Evolutionary conservation across 805 yeast genomes (phyloP).

Genomic region (Cyberlindnera xishuangbannaensis): DNA sequence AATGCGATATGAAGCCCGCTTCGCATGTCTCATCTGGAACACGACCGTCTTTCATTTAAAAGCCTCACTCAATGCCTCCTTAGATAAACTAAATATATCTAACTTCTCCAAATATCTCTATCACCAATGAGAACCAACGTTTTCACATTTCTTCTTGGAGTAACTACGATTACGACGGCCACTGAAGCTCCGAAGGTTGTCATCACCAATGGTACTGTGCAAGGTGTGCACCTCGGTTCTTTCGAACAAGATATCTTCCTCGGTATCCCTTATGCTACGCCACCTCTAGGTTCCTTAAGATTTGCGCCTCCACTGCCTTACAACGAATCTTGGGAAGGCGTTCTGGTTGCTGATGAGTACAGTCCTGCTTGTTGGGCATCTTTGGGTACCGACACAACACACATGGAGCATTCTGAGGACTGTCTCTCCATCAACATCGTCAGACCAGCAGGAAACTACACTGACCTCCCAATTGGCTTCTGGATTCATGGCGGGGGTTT

Average conservation of each 20-base stretch:
- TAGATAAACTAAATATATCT: background rate
- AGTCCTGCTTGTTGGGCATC: constrained; percentile 22
- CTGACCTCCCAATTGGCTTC: constrained; percentile 26
- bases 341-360: constrained; percentile 16
- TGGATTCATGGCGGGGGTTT: constrained; percentile 35
- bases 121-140: background rate
- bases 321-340: constrained; percentile 14
- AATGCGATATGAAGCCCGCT: no score
- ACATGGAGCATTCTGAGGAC: constrained; percentile 23
- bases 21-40: no score
- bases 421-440: constrained; percentile 27
- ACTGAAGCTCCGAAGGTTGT: constrained; percentile 5
- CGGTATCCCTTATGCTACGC: constrained; percentile 27
- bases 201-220: constrained; percentile 12
- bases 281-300: constrained; percentile 24
- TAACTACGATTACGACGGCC: background rate
- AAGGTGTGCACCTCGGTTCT: constrained; percentile 8
- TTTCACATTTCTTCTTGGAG: background rate
- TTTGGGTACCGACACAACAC: constrained; percentile 9
- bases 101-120: background rate
- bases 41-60: no score
- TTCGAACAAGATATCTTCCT: constrained; percentile 16
- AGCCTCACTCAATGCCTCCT: no score
- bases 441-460: constrained; percentile 16
- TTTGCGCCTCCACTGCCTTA: constrained; percentile 21